A percentile compares a stretch with the other conserved stretches of the same genome.
phyloP scores from a whole-genome alignment of 768 basidiomycete species.

The Lentinus brumalis region DNA sequence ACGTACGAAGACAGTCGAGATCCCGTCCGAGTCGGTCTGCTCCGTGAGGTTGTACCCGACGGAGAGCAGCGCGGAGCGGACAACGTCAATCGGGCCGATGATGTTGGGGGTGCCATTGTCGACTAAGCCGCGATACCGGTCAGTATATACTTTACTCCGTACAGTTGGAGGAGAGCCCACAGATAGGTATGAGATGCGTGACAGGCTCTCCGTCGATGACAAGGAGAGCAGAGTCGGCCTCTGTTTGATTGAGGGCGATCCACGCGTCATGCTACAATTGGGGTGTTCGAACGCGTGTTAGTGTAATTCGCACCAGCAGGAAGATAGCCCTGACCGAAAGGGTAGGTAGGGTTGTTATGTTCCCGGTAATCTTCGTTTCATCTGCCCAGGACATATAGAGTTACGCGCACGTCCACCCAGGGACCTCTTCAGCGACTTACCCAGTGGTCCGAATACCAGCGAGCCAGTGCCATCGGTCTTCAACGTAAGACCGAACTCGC shows the following conservation, averaged over 20 bases:
- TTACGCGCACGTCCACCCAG: too few relatives aligned
- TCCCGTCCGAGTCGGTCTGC: slow-evolving; percentile 2
- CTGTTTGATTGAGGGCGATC: slow-evolving; percentile 4
- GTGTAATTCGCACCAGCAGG: too few relatives aligned
- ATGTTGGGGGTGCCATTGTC: slow-evolving; percentile 18
- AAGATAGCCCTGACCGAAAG: not conserved
- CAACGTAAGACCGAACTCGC: slow-evolving; percentile 10
- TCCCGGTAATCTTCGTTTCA: slow-evolving; percentile 2
- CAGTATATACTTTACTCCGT: not conserved
- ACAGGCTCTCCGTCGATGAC: slow-evolving; percentile 14
- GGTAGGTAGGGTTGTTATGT: slow-evolving; percentile 5
- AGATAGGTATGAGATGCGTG: slow-evolving; percentile 7
- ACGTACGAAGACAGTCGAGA: slow-evolving; percentile 9
- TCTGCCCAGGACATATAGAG: not conserved
- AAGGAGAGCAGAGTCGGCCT: slow-evolving; percentile 3
- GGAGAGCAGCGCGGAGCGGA: slow-evolving; percentile 1
- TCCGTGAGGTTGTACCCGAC: slow-evolving; percentile 18
- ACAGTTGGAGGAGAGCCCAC: not conserved
- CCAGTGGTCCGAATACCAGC: slow-evolving; percentile 3
- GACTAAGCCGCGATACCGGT: slow-evolving; percentile 2
- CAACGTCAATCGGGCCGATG: slow-evolving; percentile 8
- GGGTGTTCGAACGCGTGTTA: too few relatives aligned
- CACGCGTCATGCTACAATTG: slow-evolving; percentile 8
- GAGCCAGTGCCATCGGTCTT: slow-evolving; percentile 6
- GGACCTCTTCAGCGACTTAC: not conserved